A percentile compares a stretch with the other conserved stretches of the same genome.
phyloP scores from a whole-genome alignment of 306 rosid genomes.

The Cicer judaicum region DNA sequence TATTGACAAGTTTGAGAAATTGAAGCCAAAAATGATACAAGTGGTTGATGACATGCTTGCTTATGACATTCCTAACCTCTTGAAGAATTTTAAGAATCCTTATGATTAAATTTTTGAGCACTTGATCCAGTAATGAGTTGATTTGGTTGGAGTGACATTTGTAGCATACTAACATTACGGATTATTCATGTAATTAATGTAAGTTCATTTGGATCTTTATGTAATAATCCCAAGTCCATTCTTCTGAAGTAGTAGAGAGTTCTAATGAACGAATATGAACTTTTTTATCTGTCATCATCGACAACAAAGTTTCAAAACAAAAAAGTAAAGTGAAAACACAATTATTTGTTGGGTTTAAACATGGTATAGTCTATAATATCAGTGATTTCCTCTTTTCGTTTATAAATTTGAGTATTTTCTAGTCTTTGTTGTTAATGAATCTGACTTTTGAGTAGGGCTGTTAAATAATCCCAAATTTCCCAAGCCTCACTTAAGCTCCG shows the following conservation, averaged over 20 bases:
- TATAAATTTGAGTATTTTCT: no score
- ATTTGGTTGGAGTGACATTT: slow-evolving; percentile 33
- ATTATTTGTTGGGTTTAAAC: not conserved
- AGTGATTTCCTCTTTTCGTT: no score
- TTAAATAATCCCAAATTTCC: no score
- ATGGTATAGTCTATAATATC: not conserved
- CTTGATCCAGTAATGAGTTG: not conserved
- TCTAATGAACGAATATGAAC: not conserved
- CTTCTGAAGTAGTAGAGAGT: slow-evolving; percentile 7
- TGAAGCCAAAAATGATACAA: slow-evolving; percentile 81
- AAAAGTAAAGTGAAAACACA: not conserved
- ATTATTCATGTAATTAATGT: slow-evolving; percentile 15
- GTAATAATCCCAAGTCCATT: slow-evolving; percentile 7
- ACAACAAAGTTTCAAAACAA: not conserved
- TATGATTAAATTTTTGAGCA: slow-evolving; percentile 52
- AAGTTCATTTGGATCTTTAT: slow-evolving; percentile 30
- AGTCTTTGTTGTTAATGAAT: no score
- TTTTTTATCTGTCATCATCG: not conserved
- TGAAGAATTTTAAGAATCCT: slow-evolving; percentile 80
- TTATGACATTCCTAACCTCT: slow-evolving; percentile 80
- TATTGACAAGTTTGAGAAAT: slow-evolving; percentile 78
- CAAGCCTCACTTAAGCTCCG: no score
- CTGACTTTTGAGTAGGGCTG: no score
- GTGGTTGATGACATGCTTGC: slow-evolving; percentile 88
- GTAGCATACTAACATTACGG: slow-evolving; percentile 4